Conservation (phyloP, 148 eudicot genomes). For the Dianthus caryophyllus region DNA sequence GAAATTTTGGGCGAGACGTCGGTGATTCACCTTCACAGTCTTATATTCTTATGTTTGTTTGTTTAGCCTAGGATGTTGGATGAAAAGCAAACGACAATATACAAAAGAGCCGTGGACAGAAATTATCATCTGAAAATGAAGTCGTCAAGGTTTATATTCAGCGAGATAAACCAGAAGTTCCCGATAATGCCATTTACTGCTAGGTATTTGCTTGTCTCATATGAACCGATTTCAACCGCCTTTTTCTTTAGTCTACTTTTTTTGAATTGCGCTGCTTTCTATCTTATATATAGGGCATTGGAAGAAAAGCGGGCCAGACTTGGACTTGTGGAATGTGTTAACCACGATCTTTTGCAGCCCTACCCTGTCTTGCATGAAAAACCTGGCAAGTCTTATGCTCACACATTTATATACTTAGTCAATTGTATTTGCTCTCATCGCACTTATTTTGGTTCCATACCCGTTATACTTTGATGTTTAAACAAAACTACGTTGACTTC, state of each 20-base stretch:
- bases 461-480: too few species aligned
- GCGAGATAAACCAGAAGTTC: slow-evolving; percentile 80
- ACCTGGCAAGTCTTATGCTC: slow-evolving; percentile 65
- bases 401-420: too few species aligned
- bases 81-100: slow-evolving; percentile 82
- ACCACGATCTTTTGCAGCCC: slow-evolving; percentile 87
- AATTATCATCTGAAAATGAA: slow-evolving; percentile 84
- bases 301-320: slow-evolving; percentile 87
- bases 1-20: background rate
- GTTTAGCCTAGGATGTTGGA: slow-evolving; percentile 85
- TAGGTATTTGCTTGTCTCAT: slow-evolving; percentile 39
- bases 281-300: slow-evolving; percentile 60
- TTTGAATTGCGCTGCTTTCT: background rate
- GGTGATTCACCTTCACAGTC: background rate
- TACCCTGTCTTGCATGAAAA: slow-evolving; percentile 96
- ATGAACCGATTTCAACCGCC: background rate
- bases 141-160: slow-evolving; percentile 79
- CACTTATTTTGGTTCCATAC: too few species aligned
- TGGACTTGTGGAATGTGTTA: slow-evolving; percentile 89
- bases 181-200: slow-evolving; percentile 92
- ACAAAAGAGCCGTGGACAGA: slow-evolving; percentile 85
- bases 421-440: too few species aligned
- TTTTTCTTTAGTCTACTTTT: background rate
- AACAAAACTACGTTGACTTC: too few species aligned
- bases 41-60: slow-evolving; percentile 3